A percentile compares a stretch with the other conserved stretches of the same genome.
These are phyloP conservation scores for Metschnikowia lochheadii DNA, from an alignment of 805 yeast genomes.

Conservation along the genomic window DNA sequence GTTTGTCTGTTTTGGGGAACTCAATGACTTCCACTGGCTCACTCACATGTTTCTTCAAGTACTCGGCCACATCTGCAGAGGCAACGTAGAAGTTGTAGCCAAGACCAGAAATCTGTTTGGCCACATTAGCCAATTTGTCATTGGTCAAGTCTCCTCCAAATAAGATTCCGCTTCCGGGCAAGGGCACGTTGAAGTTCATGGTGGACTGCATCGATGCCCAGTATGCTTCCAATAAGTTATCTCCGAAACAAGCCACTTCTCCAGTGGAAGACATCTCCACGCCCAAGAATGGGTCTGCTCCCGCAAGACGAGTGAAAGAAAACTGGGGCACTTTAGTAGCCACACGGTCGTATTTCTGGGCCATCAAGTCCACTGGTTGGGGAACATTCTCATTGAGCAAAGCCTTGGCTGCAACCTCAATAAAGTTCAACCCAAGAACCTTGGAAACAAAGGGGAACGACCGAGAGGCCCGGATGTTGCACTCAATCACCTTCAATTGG, in stretches of 20 bases:
- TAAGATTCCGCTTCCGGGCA: slow-evolving; percentile 82
- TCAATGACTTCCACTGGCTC: slow-evolving; percentile 63
- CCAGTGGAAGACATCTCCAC: slow-evolving; percentile 99
- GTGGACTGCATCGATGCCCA: slow-evolving; percentile 97
- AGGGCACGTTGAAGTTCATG: slow-evolving; percentile 93
- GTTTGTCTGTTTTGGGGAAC: slow-evolving; percentile 90
- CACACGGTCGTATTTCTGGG: slow-evolving; percentile 67
- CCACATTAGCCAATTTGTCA: slow-evolving; percentile 70
- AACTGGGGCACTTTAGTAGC: slow-evolving; percentile 98
- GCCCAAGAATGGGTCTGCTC: slow-evolving; percentile 98
- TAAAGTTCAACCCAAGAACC: slow-evolving; percentile 91
- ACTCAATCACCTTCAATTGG: slow-evolving; percentile 89
- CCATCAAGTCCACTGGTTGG: slow-evolving; percentile 80
- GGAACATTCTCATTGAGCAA: slow-evolving; percentile 72
- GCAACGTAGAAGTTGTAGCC: slow-evolving; percentile 85
- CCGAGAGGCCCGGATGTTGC: slow-evolving; percentile 97
- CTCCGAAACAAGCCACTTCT: slow-evolving; percentile 96
- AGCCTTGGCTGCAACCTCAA: slow-evolving; percentile 90
- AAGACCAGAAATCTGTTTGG: slow-evolving; percentile 59
- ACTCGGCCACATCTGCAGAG: slow-evolving; percentile 63
- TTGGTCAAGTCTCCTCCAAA: slow-evolving; percentile 90
- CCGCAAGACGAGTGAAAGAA: slow-evolving; percentile 96
- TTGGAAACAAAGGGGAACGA: slow-evolving; percentile 99
- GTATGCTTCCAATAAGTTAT: slow-evolving; percentile 81
- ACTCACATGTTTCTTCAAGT: slow-evolving; percentile 50